Base-by-base conservation (phyloP, 129 eudicot species). In the Glebionis coronaria region DNA sequence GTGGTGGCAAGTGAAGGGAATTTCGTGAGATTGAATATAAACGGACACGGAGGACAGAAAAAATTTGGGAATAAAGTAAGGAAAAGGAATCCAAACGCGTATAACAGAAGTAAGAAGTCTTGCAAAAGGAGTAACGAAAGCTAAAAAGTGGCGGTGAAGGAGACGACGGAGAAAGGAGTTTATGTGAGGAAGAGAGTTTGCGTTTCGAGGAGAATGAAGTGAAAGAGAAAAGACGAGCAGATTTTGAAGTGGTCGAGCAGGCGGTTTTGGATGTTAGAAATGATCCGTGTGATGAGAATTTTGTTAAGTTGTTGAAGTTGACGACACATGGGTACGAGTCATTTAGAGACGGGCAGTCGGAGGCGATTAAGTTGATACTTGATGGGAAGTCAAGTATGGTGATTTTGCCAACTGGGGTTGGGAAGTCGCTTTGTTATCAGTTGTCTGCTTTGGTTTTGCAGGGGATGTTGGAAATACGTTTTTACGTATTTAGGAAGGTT, bases 321-420 rank as follows among this genome's bases (percentile, higher is more conserved):
- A 83, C 85, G n/a, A n/a, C n/a, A 56, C 85, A 89, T 65, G 97
- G 95, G 61, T 82, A 89, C 69, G 88, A 87, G 75, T 79, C 95
- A 6, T 89, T 89, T 78, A 85, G 95, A 65, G 83, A 75, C 29
- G 97, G 95, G 61, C 93, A 94, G 65, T 76, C 87, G 80, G 97
- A 86, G n/a, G n/a, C n/a, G n/a, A n/a, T n/a, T n/a, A n/a, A n/a
- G n/a, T n/a, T n/a, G n/a, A n/a, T n/a, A n/a, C n/a, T n/a, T n/a
- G n/a, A n/a, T n/a, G n/a, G n/a, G n/a, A n/a, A n/a, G n/a, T n/a
- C n/a, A n/a, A n/a, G 84, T 4, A 89, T 89, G 97, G 76, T 94
- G 84, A 95, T 94, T 54, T 84, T 94, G 82, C 99, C 99, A 4
- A 94, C 97, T 3, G 97, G 97, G 10, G 90, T 95, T 31, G 99